phyloP scores from a whole-genome alignment of 257 asterid species.

The Solanum pimpinellifolium region DNA sequence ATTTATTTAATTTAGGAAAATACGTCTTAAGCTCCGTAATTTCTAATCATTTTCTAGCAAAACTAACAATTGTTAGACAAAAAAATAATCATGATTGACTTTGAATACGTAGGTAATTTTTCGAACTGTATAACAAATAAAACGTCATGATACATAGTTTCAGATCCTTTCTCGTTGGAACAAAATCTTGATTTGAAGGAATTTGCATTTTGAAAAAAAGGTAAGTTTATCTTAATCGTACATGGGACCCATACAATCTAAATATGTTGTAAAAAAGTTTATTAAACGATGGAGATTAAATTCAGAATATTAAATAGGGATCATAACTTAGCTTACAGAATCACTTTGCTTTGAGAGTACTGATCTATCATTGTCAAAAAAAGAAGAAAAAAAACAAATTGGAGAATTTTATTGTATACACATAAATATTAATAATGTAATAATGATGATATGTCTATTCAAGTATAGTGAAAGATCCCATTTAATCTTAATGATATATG shows the following conservation, averaged over 20 bases:
- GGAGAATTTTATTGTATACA: neutral
- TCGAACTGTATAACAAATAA: neutral
- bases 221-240: neutral
- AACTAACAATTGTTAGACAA: neutral
- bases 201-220: neutral
- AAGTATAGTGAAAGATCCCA: neutral
- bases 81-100: neutral
- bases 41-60: too few relatives aligned
- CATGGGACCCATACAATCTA: neutral
- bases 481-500: neutral
- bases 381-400: neutral
- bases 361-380: neutral
- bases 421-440: neutral
- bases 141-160: neutral
- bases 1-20: too few relatives aligned
- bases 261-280: neutral
- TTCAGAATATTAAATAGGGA: neutral
- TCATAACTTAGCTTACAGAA: neutral
- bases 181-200: neutral
- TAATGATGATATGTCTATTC: neutral
- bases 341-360: neutral
- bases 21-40: too few relatives aligned
- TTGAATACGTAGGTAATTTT: neutral
- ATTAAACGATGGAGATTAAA: neutral
- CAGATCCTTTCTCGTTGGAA: neutral